Evolutionary conservation across 805 yeast genomes (phyloP), one percentile per base, ranked within the genome.

Genomic region (Dipodascus geniculatus): DNA sequence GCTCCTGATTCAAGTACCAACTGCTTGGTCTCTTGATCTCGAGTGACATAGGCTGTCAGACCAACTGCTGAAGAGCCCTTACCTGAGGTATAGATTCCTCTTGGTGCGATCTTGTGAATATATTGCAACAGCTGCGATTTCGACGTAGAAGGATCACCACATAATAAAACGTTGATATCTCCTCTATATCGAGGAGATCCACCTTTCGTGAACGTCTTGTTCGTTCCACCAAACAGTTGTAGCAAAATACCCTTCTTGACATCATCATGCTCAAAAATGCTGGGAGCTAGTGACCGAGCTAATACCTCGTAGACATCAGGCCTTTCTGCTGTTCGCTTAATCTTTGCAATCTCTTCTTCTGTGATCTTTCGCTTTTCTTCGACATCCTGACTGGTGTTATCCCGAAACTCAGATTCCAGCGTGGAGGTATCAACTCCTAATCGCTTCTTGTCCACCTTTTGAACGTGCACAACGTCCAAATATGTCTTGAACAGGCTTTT

Each of bases 11-110:
- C 99, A 52, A 93, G 75, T 2, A 93, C 99, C 51, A 91, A 71
- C 68, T 93, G 99, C 63, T 82, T 86, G 0, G 98, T 88, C 63
- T 93, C 98, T 23, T 86, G 77, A 67, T 93, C 99, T 64, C 96
- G 77, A 6, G 99, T 90, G 54, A 93, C 84, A 67, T 93, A 93
- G 0, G 99, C 99, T 0, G 99, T 93, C 64, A 93, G 75, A 75
- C 99, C 99, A 51, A 93, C 99, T 0, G 99, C 99, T 31, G 99
- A 93, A 0, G 97, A 89, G 51, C 99, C 99, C 64, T 93, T 93
- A 69, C 99, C 99, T 0, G 97, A 90, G 2, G 99, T 93, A 69
- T 90, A 93, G 42, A 93, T 87, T 60, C 99, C 99, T 66, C 99
- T 78, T 48, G 99, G 99, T 0, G 99, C 95, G 60, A 93, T 93